A percentile compares a stretch with the other conserved stretches of the same genome.
Evolutionary conservation across 768 basidiomycete species (phyloP).

Genomic region (Rhodotorula toruloides): DNA sequence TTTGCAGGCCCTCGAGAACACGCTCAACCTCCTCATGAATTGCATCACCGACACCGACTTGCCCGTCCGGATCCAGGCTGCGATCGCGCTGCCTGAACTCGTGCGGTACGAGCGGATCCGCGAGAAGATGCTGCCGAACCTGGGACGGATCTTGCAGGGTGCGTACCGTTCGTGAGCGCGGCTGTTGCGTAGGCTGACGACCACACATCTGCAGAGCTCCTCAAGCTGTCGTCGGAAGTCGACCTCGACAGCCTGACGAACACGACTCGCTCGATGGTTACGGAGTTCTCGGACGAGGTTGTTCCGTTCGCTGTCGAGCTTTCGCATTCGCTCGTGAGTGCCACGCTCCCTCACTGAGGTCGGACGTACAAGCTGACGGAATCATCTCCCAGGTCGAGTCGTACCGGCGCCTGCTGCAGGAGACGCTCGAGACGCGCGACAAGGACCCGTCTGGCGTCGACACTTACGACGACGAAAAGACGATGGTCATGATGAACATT

Average conservation of each 20-base stretch:
- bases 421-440: slow-evolving; percentile 52
- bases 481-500: slow-evolving; percentile 78
- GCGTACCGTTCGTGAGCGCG: slow-evolving; percentile 6
- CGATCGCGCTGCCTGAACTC: slow-evolving; percentile 72
- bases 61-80: slow-evolving; percentile 78
- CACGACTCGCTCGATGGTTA: slow-evolving; percentile 80
- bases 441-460: slow-evolving; percentile 53
- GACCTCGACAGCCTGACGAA: slow-evolving; percentile 77
- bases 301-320: slow-evolving; percentile 78
- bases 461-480: slow-evolving; percentile 63
- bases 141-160: slow-evolving; percentile 85
- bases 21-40: slow-evolving; percentile 63
- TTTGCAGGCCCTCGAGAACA: slow-evolving; percentile 58
- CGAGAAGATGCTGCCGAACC: slow-evolving; percentile 63
- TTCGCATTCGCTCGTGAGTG: slow-evolving; percentile 65
- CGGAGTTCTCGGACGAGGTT: slow-evolving; percentile 75
- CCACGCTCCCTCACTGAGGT: background rate
- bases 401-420: slow-evolving; percentile 70
- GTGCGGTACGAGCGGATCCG: slow-evolving; percentile 60
- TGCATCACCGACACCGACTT: slow-evolving; percentile 71
- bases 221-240: slow-evolving; percentile 75
- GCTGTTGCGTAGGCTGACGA: background rate
- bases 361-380: background rate
- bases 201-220: background rate
- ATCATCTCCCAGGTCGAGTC: slow-evolving; percentile 61